Evolutionary conservation across 495 filamentous ascomycete genomes (phyloP).

Genomic region (Daldinia loculata): DNA sequence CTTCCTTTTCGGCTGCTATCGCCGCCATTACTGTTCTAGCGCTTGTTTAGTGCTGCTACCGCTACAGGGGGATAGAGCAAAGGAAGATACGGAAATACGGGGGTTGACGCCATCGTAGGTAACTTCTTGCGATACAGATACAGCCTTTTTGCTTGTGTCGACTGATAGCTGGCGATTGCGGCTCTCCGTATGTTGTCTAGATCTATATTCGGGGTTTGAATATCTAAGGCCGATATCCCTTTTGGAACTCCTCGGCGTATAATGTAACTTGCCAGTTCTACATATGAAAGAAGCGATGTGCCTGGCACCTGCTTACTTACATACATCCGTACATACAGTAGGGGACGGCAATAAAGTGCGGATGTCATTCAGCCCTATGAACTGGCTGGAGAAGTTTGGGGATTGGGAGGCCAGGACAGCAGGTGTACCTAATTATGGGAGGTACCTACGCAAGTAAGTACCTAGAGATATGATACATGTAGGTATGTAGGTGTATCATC

Average conservation of each 20-base stretch:
- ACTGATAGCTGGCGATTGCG: conserved; percentile 6
- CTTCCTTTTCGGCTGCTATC: conserved; percentile 7
- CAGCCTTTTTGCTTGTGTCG: not conserved
- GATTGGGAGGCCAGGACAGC: not conserved
- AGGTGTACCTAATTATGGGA: conserved; percentile 1
- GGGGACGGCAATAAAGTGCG: conserved; percentile 40
- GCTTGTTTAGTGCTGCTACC: conserved; percentile 12
- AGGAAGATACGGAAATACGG: conserved; percentile 7
- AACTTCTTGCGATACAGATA: conserved; percentile 38
- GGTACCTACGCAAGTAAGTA: not conserved
- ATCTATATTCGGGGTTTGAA: conserved; percentile 39
- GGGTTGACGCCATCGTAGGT: conserved; percentile 41
- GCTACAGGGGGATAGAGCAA: conserved; percentile 14
- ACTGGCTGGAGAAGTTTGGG: conserved; percentile 2
- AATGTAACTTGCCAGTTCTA: conserved; percentile 9
- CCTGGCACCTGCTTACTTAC: conserved; percentile 25
- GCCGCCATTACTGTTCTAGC: conserved; percentile 14
- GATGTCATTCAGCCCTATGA: conserved; percentile 44
- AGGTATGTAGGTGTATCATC: not conserved
- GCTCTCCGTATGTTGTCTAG: conserved; percentile 4
- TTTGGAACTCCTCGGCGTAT: conserved; percentile 20
- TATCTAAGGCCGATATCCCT: conserved; percentile 26
- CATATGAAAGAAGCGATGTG: conserved; percentile 24
- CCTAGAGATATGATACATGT: not conserved
- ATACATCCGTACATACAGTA: conserved; percentile 6